Base-by-base conservation (phyloP, 805 yeast genomes). In the Saccharomycopsis capsularis region DNA sequence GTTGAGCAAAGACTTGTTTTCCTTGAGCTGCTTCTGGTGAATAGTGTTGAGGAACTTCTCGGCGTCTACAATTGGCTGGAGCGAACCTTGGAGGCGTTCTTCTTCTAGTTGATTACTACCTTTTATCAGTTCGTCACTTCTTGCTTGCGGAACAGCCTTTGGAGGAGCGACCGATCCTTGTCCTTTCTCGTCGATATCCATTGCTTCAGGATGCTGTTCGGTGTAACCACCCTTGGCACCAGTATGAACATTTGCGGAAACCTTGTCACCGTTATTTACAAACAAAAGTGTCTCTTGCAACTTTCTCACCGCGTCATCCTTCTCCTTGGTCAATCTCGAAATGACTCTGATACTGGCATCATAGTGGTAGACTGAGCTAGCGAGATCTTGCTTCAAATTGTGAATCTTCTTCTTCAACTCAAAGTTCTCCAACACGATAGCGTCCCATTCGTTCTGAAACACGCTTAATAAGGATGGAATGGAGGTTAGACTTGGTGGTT, bases 321-420 rank as follows among this genome's bases (percentile, higher is more conserved):
- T 68, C 57, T 90, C 96, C 48, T 73, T 71, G n/a, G 82, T 68
- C 1, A 87, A 79, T 30, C 74, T 72, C 0, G 95, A 81, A 1
- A 91, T 95, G 1, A 90, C 96, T 48, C 90, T 69, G 2, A 85
- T 80, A 2, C 96, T 95, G 0, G 97, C 96, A 62, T 90, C 98
- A 55, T 85, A 85, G 59, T 82, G 83, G 59, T 88, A 90, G 37
- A 89, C 66, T 0, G 95, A 82, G 2, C 83, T 68, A 27, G 93
- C 81, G 43, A 90, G 68, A 58, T 88, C 91, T 56, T 84, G 78
- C 51, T 83, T 75, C 1, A 89, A 73, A 22, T 70, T 68, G 45
- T 72, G 75, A 35, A 89, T 69, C 56, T 84, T 88, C 60, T 85
- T 84, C 52, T 93, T 73, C 54, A 90, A 67, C 36, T 80, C 75